Base-by-base conservation (phyloP, 1,139 yeast species). In the Saccharomyces hybrid region DNA sequence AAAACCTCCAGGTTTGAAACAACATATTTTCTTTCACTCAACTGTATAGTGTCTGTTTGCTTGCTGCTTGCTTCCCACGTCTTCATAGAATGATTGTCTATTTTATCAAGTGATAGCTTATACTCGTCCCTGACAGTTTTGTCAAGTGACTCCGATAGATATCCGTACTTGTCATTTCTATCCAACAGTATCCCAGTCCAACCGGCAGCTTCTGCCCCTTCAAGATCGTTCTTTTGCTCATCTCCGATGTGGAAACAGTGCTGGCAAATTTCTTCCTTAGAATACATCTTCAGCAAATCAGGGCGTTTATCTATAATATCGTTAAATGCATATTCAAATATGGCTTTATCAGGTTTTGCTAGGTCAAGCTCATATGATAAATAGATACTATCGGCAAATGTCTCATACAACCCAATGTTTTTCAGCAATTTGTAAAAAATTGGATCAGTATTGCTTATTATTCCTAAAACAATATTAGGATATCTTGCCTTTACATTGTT, bases 201-300 rank as follows among this genome's bases (percentile, higher is more conserved):
- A 0, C 89, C 90, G 0, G 85, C 76, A 29, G 69, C 67, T 9
- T 72, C 68, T 0, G 83, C 73, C 1, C 83, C 86, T 13, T 73
- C 61, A 56, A 79, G 73, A 62, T 85, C 91, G 52, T 80, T 77
- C 14, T 68, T 69, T 46, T 75, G 66, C 56, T 78, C 81, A 64
- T 85, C 90, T 0, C 91, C 91, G 46, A 84, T 71, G 64, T 85
- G 91, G 87, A 87, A 84, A 55, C 76, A 66, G 49, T 66, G 61
- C 42, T 70, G 42, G 51, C 56, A 60, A 64, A 66, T 61, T 29
- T 56, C 57, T 34, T 57, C 59, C 42, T 48, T 53, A 23, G 48
- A 55, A 29, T 29, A 49, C 53, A 6, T 56, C 48, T 23, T 55
- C 16, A 51, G 49, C 13, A 61, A 38, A 3, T 49, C 38, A 5